These are phyloP conservation scores for Acaromyces ingoldii DNA, from an alignment of 1,284 basidiomycete genomes.

Conservation along the genomic window DNA sequence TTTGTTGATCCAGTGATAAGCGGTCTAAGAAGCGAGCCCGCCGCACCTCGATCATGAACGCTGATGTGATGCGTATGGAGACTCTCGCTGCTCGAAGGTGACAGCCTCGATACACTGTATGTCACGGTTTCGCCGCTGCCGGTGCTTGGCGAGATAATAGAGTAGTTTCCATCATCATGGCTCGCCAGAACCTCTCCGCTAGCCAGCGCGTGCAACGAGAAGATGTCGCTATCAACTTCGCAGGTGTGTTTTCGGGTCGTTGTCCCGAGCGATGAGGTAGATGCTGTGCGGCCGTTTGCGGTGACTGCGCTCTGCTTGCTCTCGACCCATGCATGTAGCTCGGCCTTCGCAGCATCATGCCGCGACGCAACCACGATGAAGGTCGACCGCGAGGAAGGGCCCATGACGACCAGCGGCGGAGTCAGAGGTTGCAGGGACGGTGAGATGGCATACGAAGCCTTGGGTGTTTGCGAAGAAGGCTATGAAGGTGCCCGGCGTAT, in stretches of 20 bases:
- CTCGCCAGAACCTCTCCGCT: not conserved
- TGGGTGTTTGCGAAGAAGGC: not conserved
- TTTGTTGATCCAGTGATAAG: not conserved
- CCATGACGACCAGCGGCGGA: not conserved
- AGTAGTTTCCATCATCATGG: slow-evolving; percentile 1
- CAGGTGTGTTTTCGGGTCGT: not conserved
- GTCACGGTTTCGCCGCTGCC: not conserved
- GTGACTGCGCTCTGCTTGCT: not conserved
- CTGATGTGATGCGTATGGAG: not conserved
- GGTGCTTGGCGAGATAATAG: not conserved
- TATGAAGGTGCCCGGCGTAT: not conserved
- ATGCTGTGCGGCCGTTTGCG: not conserved
- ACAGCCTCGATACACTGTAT: not conserved
- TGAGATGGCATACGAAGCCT: not conserved
- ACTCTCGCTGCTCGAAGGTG: not conserved
- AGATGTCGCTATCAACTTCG: not conserved
- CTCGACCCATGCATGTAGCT: not conserved
- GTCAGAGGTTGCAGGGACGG: not conserved
- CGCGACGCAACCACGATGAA: not conserved
- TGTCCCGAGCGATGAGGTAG: not conserved
- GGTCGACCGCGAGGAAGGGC: not conserved
- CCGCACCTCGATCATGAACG: not conserved
- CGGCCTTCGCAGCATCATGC: not conserved
- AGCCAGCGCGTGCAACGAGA: not conserved
- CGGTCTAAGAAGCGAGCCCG: not conserved